Base-by-base conservation (phyloP, 495 filamentous ascomycete species). In the Bryoglossum gracile region DNA sequence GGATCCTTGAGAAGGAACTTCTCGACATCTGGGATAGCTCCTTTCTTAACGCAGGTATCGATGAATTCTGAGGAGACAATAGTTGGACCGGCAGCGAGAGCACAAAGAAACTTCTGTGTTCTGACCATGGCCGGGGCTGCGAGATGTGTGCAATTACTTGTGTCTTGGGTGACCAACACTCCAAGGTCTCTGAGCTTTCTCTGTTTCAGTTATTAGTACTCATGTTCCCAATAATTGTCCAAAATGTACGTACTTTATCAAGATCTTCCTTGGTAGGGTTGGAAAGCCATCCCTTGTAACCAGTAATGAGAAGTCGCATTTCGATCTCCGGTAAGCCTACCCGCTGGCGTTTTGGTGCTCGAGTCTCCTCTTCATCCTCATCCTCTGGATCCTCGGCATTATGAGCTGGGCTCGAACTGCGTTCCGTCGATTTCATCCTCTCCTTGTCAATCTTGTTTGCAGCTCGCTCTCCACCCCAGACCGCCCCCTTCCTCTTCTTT, bases 81-180 rank as follows among this genome's bases (percentile, higher is more conserved):
- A 2, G 75, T 71, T 0, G 87, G 86, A 1, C 80, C 88, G 51
- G 75, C 77, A 10, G 92, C 89, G 6, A 99, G 65, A 25, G 88
- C 87, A 39, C 80, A 80, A 34, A 96, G 82, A 60, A 99, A 99
- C 57, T 99, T 99, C 48, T 84, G 78, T 0, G 92, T 99, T 28
- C 91, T 81, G 13, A 95, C 75, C 51, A 97, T 78, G 6, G 76
- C 70, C 0, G 92, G 92, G 2, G 92, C 91, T 11, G 89, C 89
- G 11, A 99, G 77, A 63, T 96, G 84, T 47, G 87, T 84, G 65
- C 83, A 92, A 34, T 74, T 72, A n/a, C 71, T 70, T 8, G 78
- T 77, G 53, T 95, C 84, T 56, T 81, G 72, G 19, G 86, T 81
- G 1, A 95, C 76, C 57, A 81, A 70, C 45, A 99, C 85, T 22